Percentiles rank a stretch among this genome's conserved stretches.
phyloP scores from a whole-genome alignment of 192 early-diverging fungal species.

The Umbelopsis sp. region DNA sequence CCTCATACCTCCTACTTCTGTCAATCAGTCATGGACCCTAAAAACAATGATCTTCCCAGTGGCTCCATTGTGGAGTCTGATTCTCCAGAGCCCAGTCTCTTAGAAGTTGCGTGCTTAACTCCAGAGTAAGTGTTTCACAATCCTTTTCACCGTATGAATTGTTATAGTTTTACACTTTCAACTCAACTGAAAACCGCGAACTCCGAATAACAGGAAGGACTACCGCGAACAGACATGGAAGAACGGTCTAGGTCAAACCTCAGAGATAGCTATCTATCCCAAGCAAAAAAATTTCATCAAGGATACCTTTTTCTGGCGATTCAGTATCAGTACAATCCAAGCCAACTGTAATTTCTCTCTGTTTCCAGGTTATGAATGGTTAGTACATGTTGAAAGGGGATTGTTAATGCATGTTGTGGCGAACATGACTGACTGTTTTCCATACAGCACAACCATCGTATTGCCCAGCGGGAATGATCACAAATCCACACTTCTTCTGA shows the following conservation, averaged over 20 bases:
- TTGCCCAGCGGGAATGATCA: constrained; percentile 25
- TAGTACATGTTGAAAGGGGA: constrained; percentile 19
- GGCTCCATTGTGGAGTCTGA: constrained; percentile 34
- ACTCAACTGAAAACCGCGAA: not conserved
- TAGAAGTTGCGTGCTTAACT: constrained; percentile 16
- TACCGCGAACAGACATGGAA: constrained; percentile 52
- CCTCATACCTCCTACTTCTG: not conserved
- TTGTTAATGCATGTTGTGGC: not conserved
- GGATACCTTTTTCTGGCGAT: constrained; percentile 63
- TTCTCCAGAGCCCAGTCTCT: constrained; percentile 34
- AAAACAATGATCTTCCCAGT: constrained; percentile 4
- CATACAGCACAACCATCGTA: constrained; percentile 37
- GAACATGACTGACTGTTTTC: constrained; percentile 21
- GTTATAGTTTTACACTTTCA: not conserved
- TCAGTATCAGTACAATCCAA: constrained; percentile 37
- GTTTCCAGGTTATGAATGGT: constrained; percentile 63
- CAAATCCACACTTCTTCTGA: constrained; percentile 45
- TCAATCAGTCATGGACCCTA: constrained; percentile 1
- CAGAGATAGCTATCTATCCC: constrained; percentile 61
- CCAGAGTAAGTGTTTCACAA: constrained; percentile 25
- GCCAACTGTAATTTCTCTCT: constrained; percentile 48
- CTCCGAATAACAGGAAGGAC: constrained; percentile 19
- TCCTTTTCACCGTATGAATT: not conserved
- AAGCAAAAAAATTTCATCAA: constrained; percentile 39
- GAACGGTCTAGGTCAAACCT: constrained; percentile 65